Evolutionary conservation across 2,329 filamentous ascomycete genomes (phyloP).

Genomic region (Gaeumannomyces sp.): DNA sequence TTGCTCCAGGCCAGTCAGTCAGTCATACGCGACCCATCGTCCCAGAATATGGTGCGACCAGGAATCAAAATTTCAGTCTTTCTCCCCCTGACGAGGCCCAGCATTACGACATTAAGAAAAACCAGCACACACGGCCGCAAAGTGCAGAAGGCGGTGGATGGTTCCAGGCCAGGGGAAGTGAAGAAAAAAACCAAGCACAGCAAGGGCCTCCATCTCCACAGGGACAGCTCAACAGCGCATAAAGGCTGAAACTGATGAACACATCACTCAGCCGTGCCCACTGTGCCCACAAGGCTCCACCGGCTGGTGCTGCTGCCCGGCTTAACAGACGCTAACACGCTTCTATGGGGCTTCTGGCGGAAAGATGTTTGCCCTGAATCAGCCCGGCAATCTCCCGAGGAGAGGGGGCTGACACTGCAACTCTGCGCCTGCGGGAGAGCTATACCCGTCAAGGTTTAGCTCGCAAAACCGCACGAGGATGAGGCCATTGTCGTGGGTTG

Average conservation of each 20-base stretch:
- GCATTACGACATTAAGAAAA: too few relatives aligned
- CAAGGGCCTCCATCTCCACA: neutral
- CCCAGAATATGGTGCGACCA: neutral
- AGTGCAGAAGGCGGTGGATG: neutral
- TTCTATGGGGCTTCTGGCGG: neutral
- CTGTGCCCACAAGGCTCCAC: neutral
- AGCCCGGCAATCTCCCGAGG: neutral
- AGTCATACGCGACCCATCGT: neutral
- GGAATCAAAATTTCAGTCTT: neutral
- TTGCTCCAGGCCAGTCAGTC: neutral
- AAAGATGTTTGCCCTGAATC: neutral
- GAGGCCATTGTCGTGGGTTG: neutral
- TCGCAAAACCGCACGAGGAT: neutral
- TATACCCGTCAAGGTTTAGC: neutral
- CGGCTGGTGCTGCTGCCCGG: neutral
- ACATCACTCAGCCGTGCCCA: conserved; percentile 1
- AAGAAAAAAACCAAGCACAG: neutral
- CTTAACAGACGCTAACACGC: neutral
- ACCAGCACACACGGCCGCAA: neutral
- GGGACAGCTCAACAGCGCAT: neutral
- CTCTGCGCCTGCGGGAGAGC: neutral
- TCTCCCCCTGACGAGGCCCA: neutral
- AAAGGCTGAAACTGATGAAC: neutral
- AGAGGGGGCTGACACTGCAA: neutral
- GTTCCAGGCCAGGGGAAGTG: neutral